These are phyloP conservation scores for Amanita fuliginea DNA, from an alignment of 768 basidiomycete species.

Conservation along the genomic window DNA sequence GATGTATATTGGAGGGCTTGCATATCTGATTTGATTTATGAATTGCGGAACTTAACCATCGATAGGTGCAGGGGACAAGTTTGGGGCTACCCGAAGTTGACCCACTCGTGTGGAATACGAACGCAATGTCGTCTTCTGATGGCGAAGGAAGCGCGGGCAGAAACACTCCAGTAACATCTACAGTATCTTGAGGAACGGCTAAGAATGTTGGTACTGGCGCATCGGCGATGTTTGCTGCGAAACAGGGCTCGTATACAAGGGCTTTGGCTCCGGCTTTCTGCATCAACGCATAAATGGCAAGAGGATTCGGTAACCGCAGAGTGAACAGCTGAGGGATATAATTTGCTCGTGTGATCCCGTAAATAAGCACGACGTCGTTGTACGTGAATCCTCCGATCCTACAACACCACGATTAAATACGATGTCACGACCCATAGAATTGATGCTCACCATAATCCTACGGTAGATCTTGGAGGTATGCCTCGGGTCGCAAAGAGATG, in stretches of 20 bases:
- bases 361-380: constrained; percentile 62
- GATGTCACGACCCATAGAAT: neutral
- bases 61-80: constrained; percentile 59
- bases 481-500: constrained; percentile 29
- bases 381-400: constrained; percentile 73
- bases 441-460: constrained; percentile 58
- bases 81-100: constrained; percentile 78
- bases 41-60: constrained; percentile 52
- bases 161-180: constrained; percentile 24
- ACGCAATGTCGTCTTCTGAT: constrained; percentile 33
- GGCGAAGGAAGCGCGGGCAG: constrained; percentile 33
- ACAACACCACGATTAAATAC: neutral
- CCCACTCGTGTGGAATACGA: constrained; percentile 75
- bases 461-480: constrained; percentile 44
- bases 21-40: constrained; percentile 48
- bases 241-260: constrained; percentile 54
- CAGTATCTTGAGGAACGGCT: constrained; percentile 28
- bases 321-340: constrained; percentile 74
- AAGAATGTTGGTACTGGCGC: constrained; percentile 42
- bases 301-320: constrained; percentile 60
- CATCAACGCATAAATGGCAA: constrained; percentile 61
- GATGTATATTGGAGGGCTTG: constrained; percentile 32
- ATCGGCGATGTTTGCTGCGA: constrained; percentile 27
- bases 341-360: constrained; percentile 64
- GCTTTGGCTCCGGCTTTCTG: constrained; percentile 47